These are phyloP conservation scores for Lactifluus echinatus DNA, from an alignment of 768 basidiomycete genomes.

Conservation along the genomic window DNA sequence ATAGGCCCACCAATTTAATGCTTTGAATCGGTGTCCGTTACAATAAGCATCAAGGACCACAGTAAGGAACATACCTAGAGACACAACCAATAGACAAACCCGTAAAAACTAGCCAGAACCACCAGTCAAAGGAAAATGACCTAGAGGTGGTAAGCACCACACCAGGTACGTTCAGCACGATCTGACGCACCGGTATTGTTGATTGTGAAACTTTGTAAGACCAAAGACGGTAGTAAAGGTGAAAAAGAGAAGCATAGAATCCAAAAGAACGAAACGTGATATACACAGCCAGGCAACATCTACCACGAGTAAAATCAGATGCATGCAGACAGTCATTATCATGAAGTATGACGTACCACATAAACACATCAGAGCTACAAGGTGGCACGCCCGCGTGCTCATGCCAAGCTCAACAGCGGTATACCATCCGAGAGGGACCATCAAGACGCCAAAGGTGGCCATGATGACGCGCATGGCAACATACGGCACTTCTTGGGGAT, in stretches of 20 bases:
- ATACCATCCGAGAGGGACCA: conserved; percentile 97
- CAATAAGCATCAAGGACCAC: neutral
- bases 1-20: conserved; percentile 93
- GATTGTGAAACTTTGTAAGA: conserved; percentile 93
- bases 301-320: conserved; percentile 25
- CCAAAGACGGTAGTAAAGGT: conserved; percentile 95
- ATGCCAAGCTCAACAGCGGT: conserved; percentile 92
- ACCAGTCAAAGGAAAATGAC: conserved; percentile 95
- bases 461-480: conserved; percentile 93
- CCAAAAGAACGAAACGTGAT: conserved; percentile 93
- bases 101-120: conserved; percentile 89
- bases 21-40: conserved; percentile 32
- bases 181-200: conserved; percentile 76
- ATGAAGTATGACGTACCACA: conserved; percentile 47
- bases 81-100: conserved; percentile 94
- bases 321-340: neutral
- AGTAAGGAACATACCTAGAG: conserved; percentile 50
- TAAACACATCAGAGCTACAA: conserved; percentile 90
- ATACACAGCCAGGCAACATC: conserved; percentile 97
- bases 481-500: conserved; percentile 81
- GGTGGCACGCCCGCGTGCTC: conserved; percentile 81
- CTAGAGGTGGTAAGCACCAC: conserved; percentile 32
- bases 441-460: conserved; percentile 87
- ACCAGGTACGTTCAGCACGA: neutral
- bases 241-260: conserved; percentile 99